These are phyloP conservation scores for Ligustrum vulgare DNA, from an alignment of 257 asterid species.

Conservation along the genomic window DNA sequence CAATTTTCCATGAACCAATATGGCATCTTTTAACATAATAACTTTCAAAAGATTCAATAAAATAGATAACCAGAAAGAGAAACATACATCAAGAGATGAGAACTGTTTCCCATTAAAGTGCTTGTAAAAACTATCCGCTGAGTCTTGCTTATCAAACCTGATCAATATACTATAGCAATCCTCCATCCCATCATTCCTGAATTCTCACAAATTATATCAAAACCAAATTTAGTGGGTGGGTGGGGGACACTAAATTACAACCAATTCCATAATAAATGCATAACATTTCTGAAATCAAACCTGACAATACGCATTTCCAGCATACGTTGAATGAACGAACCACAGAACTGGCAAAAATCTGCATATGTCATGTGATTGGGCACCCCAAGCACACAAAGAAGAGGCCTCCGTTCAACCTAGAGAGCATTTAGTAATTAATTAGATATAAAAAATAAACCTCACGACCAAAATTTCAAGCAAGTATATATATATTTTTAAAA, in stretches of 20 bases:
- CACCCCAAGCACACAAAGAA: constrained; percentile 81
- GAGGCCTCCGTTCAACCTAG: constrained; percentile 84
- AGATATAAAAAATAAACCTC: constrained; percentile 9
- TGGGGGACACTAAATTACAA: not conserved
- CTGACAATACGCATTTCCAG: constrained; percentile 93
- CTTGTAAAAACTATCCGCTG: constrained; percentile 75
- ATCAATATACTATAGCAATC: constrained; percentile 80
- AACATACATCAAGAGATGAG: constrained; percentile 83
- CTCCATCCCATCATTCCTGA: constrained; percentile 82
- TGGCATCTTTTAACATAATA: constrained; percentile 1
- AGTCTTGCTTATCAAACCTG: constrained; percentile 67
- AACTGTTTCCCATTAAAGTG: constrained; percentile 70
- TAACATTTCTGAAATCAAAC: constrained; percentile 34
- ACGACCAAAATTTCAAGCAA: not conserved
- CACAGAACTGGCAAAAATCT: constrained; percentile 92
- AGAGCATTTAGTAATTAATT: constrained; percentile 16
- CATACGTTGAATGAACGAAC: constrained; percentile 81
- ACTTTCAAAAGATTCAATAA: not conserved
- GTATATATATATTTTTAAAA: not conserved
- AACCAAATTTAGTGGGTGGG: constrained; percentile 19
- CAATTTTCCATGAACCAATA: not conserved
- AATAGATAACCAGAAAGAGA: constrained; percentile 11
- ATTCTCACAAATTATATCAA: constrained; percentile 20
- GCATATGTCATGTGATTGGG: constrained; percentile 97
- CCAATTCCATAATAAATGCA: not conserved